Evolutionary conservation across 2,329 filamentous ascomycete species (phyloP), one percentile per base, ranked within the genome.

Genomic region (Aspergillus sclerotialis): DNA sequence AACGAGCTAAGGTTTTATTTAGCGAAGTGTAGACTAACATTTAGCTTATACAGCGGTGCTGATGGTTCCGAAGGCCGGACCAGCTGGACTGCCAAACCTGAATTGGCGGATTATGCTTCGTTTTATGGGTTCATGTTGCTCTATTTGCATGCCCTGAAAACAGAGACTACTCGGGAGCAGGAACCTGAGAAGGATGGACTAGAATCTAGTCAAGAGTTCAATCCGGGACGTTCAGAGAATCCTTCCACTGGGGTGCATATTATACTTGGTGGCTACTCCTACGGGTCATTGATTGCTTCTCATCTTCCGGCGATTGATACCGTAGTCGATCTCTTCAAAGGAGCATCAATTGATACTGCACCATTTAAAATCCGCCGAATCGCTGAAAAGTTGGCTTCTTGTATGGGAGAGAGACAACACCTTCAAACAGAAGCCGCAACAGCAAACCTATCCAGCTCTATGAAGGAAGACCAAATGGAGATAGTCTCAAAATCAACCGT

Each of bases 11-110:
- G 7, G 19, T 23, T 10, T 6, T 10, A 23, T 6, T 10, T 23
- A 7, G 19, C 7, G 19, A 23, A 10, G 19, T 23, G 19, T 10
- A 23, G 19, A 23, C 19, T 23, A 23, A 23, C 19, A 23, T 16
- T 0, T 7, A 3, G 6, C 4, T 42, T 21, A 19, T 28, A 18
- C 18, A 93, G 89, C 63, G 90, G 90, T 32, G 86, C 86, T 0
- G 75, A 76, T 16, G 70, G 70, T 16, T 92, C 86, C 0, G 75
- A 76, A 35, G 88, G 88, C 4, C 74, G 74, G 32, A 94, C 89
- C 1, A 90, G 84, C 15, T 98, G 90, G 90, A 87, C 84, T 1
- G 82, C 81, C 4, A 84, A 77, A 46, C 76, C 85, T 0, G 92
- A 96, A 56, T 68, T 81, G 21, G 76, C 75, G 25, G 92, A 98